Percentiles rank a stretch among this genome's conserved stretches.
Conservation (phyloP, 1,284 basidiomycete genomes). For the Ceratorhiza oryzae-sativae region DNA sequence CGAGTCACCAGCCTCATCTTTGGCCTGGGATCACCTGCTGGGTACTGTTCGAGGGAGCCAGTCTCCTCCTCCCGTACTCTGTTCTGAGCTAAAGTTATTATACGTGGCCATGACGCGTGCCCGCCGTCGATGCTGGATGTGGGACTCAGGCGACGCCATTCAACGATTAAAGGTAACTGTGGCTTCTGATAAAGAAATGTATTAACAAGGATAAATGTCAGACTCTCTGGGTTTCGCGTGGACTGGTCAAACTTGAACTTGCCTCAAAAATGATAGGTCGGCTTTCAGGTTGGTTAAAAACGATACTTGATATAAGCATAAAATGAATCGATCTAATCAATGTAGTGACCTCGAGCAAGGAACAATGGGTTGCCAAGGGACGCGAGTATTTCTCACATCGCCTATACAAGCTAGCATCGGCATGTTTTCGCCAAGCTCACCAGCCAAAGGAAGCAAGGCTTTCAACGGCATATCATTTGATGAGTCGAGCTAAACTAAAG, state of each 20-base stretch:
- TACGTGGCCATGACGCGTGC: slow-evolving; percentile 76
- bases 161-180: slow-evolving; percentile 9
- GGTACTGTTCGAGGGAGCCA: slow-evolving; percentile 54
- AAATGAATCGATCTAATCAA: neutral
- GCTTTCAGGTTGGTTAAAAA: neutral
- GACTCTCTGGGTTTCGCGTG: neutral
- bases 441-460: slow-evolving; percentile 6
- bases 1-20: slow-evolving; percentile 60
- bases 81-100: slow-evolving; percentile 63
- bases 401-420: slow-evolving; percentile 26
- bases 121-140: slow-evolving; percentile 68
- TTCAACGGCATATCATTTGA: slow-evolving; percentile 16
- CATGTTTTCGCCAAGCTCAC: slow-evolving; percentile 15
- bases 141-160: slow-evolving; percentile 54
- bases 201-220: neutral
- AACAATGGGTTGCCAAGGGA: slow-evolving; percentile 12
- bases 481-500: slow-evolving; percentile 30
- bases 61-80: slow-evolving; percentile 30
- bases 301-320: neutral
- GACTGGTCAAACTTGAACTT: slow-evolving; percentile 23
- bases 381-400: slow-evolving; percentile 31
- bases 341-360: neutral
- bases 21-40: slow-evolving; percentile 67
- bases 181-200: no score
- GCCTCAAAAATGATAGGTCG: slow-evolving; percentile 17